Conservation (phyloP, 169 alveolate genomes). For the Plasmodium yoelii region DNA sequence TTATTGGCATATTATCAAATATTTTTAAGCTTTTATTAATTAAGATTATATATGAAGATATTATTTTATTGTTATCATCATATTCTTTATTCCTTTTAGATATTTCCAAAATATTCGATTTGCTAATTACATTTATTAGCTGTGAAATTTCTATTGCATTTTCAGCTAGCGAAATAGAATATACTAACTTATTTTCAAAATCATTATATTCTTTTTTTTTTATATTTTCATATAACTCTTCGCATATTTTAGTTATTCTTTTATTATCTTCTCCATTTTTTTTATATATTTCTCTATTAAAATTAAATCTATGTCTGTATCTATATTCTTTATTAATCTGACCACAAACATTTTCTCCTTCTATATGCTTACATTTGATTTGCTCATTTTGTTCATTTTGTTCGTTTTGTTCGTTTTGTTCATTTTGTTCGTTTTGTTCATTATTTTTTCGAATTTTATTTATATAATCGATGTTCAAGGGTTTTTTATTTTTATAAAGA, state of each 20-base stretch:
- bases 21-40: constrained; percentile 35
- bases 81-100: too few relatives aligned
- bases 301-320: too few relatives aligned
- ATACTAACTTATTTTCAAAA: constrained; percentile 38
- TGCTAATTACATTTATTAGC: constrained; percentile 48
- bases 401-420: too few relatives aligned
- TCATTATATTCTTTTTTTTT: constrained; percentile 28
- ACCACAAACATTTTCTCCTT: background rate
- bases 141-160: constrained; percentile 60
- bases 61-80: constrained; percentile 2
- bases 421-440: background rate
- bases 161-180: constrained; percentile 31
- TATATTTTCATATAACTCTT: constrained; percentile 22
- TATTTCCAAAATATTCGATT: background rate
- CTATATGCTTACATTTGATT: background rate
- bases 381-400: background rate
- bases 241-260: constrained; percentile 45
- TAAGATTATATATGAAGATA: constrained; percentile 12
- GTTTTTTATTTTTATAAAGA: constrained; percentile 8
- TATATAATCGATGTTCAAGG: constrained; percentile 35
- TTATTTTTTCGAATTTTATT: constrained; percentile 7
- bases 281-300: background rate
- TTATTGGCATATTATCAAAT: constrained; percentile 40
- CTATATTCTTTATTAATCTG: too few relatives aligned
- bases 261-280: constrained; percentile 15